Base-by-base conservation (phyloP, 2,329 filamentous ascomycete genomes). In the Coleophoma cylindrospora region DNA sequence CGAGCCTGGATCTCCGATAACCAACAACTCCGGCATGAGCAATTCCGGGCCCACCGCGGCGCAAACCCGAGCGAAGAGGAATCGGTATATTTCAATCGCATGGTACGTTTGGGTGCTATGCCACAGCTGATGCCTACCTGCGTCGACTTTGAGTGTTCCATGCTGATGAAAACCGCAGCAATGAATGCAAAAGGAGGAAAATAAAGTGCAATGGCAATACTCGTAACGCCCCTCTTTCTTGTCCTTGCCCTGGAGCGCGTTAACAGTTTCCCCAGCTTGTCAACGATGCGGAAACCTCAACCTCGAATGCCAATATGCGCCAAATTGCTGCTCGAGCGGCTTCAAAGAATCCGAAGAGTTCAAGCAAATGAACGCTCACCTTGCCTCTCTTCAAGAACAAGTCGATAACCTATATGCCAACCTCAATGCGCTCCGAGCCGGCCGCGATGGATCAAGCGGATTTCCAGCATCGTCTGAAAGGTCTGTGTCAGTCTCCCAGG, bases 271-370 rank as follows among this genome's bases (percentile, higher is more conserved):
- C 19, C 3, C 27, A 27, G 27, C 83, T 1, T 89, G 85, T 57
- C 77, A 82, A 52, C 74, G 85, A 50, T 89, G 85, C 60, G 80
- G 83, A 58, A 84, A 85, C 58, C 81, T 87, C 65, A 83, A 81
- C 58, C 73, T 86, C 15, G 68, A 77, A 54, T 87, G 84, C 61
- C 70, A 84, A 41, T 87, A 87, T 68, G 75, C 83, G 6, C 77
- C 81, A 13, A 84, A 84, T 61, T 84, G 83, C 65, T 84, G 81
- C 64, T 71, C 80, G 54, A 91, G 82, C 72, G 90, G 81, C 67
- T 91, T 96, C 76, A 94, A 92, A 68, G 91, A 96, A 62, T 91
- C 90, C 43, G 89, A 95, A 10, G 91, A 44, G 21, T 96, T 91
- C 74, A 88, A 84, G 63, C 79, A 84, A 36, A 90, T 96, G 83